Conservation (phyloP, 768 basidiomycete species). For the Hygrophorus russula region DNA sequence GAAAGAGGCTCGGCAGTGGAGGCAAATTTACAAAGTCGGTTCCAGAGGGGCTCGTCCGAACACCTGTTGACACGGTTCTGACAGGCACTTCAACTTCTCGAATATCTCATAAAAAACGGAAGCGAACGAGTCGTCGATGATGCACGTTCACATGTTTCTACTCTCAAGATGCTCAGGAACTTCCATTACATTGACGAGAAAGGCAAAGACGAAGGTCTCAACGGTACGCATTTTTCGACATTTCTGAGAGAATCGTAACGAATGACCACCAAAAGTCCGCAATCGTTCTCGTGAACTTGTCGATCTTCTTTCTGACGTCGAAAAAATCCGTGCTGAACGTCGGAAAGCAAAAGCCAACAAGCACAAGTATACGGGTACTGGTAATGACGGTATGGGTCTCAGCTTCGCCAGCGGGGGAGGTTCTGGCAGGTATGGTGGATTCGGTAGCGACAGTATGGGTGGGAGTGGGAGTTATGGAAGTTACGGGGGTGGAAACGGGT, state of each 20-base stretch:
- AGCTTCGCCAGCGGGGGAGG: conserved; percentile 44
- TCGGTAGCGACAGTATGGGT: conserved; percentile 23
- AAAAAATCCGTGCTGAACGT: conserved; percentile 79
- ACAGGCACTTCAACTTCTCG: conserved; percentile 84
- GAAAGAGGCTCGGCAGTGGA: conserved; percentile 96
- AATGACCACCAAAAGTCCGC: conserved; percentile 50
- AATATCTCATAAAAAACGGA: conserved; percentile 95
- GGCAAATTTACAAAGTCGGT: conserved; percentile 93
- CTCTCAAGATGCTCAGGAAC: conserved; percentile 93
- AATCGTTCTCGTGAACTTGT: conserved; percentile 90
- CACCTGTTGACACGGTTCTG: neutral
- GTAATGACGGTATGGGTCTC: conserved; percentile 64
- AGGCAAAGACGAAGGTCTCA: conserved; percentile 96
- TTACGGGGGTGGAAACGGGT: conserved; percentile 14
- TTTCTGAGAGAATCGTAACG: neutral
- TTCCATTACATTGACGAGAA: conserved; percentile 99
- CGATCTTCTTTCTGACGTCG: conserved; percentile 86
- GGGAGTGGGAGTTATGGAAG: conserved; percentile 29
- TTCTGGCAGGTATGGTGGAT: conserved; percentile 31
- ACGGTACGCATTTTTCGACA: conserved; percentile 42
- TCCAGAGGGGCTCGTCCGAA: neutral
- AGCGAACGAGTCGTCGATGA: conserved; percentile 98
- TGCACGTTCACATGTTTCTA: conserved; percentile 86
- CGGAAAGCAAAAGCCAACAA: conserved; percentile 88
- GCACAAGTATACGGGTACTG: conserved; percentile 80